Base-by-base conservation (phyloP, 768 basidiomycete species). In the Candolleomyces efflorescens region DNA sequence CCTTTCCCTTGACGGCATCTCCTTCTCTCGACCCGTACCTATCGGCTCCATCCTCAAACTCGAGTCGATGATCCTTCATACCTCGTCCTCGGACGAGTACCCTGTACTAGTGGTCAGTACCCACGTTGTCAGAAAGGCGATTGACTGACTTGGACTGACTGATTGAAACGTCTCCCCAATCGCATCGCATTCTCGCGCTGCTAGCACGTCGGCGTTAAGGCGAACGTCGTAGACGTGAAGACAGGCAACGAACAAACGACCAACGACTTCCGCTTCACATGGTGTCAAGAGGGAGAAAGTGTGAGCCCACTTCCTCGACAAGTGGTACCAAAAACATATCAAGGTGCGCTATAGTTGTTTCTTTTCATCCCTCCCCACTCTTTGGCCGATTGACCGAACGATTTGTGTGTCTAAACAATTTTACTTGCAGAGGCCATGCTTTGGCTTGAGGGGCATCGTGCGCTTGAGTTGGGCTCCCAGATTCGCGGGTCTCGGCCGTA, bases 21-120 rank as follows among this genome's bases (percentile, higher is more conserved):
- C 84, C 1, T 93, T 94, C 73, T 78, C 81, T 46, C 80, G 83
- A 26, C 90, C 92, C 0, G 91, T 94, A 0, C 88, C 90, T 1
- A 92, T 93, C 46, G 92, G 91, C 5, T 90, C 87, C 0, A 88
- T 92, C 50, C 80, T 94, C 13, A 82, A 86, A 3, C 76, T 94
- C 38, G 82, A 82, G 0, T 89, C 89, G 1, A 80, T 84, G 61
- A 80, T 93, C 38, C 75, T 89, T 10, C 82, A 90, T 63, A 78
- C 79, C 4, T 81, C 84, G 0, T 68, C 74, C 3, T 76, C 80
- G n/a, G 62, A 71, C 23, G 67, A 79, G 57, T 82, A 80, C 63
- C 74, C 82, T n/a, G 74, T 78, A 23, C 71, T 83, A 5, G 82
- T 89, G 22, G 88, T 91, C 67, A 64, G 86, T 76, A 27, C 3